phyloP scores from a whole-genome alignment of 2,329 filamentous ascomycete species.

The Cercospora nicotianae region DNA sequence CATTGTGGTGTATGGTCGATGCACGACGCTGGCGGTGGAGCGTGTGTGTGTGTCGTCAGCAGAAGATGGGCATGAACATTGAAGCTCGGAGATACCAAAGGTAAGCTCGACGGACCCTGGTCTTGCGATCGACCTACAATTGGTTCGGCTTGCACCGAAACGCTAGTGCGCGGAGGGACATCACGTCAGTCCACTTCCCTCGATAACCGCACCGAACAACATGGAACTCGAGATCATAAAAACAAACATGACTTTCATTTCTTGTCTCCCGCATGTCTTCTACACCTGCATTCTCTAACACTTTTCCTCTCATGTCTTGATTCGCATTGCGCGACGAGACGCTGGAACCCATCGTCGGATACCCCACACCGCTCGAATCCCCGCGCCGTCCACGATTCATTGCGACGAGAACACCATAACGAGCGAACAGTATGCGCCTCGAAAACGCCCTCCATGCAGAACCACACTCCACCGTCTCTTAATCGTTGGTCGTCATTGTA shows the following conservation, averaged over 20 bases:
- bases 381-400: neutral
- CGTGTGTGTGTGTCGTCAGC: neutral
- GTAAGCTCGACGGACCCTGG: slow-evolving; percentile 1
- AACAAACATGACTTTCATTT: slow-evolving; percentile 12
- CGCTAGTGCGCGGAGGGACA: neutral
- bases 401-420: slow-evolving; percentile 4
- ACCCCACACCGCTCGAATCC: neutral
- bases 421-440: slow-evolving; percentile 8
- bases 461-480: slow-evolving; percentile 7
- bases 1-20: neutral
- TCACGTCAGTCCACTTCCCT: slow-evolving; percentile 7
- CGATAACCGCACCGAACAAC: slow-evolving; percentile 4
- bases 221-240: slow-evolving; percentile 7
- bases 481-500: slow-evolving; percentile 21
- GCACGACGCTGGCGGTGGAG: neutral
- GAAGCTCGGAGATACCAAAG: neutral
- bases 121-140: slow-evolving; percentile 1
- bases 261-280: neutral
- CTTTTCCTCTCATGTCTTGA: neutral
- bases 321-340: neutral
- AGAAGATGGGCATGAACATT: neutral
- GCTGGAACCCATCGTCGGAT: neutral
- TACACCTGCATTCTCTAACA: neutral
- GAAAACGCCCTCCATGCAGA: slow-evolving; percentile 12
- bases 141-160: neutral